phyloP scores from a whole-genome alignment of 495 filamentous ascomycete species.

The Neurospora sp. region DNA sequence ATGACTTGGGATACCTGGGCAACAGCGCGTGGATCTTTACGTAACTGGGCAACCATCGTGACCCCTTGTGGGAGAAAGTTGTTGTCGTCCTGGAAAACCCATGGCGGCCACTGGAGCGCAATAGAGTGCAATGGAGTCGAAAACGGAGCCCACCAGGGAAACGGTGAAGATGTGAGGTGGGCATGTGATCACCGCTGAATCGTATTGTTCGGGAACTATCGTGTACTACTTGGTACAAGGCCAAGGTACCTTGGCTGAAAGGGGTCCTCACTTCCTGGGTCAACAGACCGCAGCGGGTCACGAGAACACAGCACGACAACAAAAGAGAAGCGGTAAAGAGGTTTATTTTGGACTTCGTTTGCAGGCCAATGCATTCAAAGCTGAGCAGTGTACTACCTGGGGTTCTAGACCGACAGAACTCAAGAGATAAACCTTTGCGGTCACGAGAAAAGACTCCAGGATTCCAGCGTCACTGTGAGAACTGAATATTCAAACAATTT shows the following conservation, averaged over 20 bases:
- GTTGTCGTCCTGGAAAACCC: background rate
- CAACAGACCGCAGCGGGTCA: constrained; percentile 4
- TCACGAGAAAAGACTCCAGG: background rate
- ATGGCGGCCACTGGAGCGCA: background rate
- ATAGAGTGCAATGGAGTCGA: background rate
- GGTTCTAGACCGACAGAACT: background rate
- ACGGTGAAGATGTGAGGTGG: background rate
- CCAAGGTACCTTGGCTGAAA: background rate
- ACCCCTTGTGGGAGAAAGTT: constrained; percentile 5
- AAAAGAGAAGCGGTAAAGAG: constrained; percentile 10
- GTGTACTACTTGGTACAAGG: background rate
- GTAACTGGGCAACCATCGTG: constrained; percentile 15
- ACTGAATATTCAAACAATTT: background rate
- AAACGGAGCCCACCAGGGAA: background rate
- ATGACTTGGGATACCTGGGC: constrained; percentile 3
- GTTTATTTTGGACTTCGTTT: background rate
- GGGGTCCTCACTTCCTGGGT: background rate
- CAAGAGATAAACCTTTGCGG: background rate
- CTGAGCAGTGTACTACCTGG: background rate
- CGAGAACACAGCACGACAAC: constrained; percentile 1
- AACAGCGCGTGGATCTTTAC: constrained; percentile 11
- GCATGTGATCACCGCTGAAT: constrained; percentile 16
- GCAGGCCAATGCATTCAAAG: background rate
- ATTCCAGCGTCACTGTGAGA: background rate
- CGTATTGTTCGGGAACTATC: constrained; percentile 7